phyloP scores from a whole-genome alignment of 1,139 yeast genomes.

The Spathaspora sp. region DNA sequence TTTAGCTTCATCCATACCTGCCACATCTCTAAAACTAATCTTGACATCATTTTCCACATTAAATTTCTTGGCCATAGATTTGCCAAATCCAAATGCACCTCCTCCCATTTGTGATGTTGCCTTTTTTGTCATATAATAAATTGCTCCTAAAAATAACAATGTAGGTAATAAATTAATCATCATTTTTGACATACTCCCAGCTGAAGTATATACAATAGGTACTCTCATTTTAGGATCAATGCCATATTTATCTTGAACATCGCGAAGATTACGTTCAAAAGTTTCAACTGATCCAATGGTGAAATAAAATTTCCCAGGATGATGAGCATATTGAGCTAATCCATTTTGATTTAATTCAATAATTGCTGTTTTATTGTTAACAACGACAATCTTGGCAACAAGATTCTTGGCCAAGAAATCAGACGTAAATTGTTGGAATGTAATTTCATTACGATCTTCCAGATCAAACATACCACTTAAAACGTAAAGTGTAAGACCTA shows the following conservation, averaged over 20 bases:
- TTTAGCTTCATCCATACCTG: slow-evolving; percentile 97
- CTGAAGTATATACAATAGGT: slow-evolving; percentile 79
- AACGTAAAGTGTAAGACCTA: slow-evolving; percentile 27
- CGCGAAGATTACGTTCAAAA: slow-evolving; percentile 83
- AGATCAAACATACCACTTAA: slow-evolving; percentile 14
- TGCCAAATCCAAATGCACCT: slow-evolving; percentile 75
- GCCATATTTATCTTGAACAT: slow-evolving; percentile 67
- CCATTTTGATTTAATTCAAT: slow-evolving; percentile 43
- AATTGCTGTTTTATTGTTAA: slow-evolving; percentile 39
- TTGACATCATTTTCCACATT: slow-evolving; percentile 91
- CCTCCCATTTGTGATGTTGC: slow-evolving; percentile 50
- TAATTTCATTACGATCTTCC: slow-evolving; percentile 31
- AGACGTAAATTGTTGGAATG: slow-evolving; percentile 47
- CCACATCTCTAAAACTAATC: slow-evolving; percentile 88
- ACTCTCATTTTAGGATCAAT: slow-evolving; percentile 66
- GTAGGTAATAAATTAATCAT: slow-evolving; percentile 81
- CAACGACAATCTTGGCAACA: slow-evolving; percentile 37
- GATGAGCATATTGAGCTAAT: slow-evolving; percentile 24
- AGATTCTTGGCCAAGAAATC: slow-evolving; percentile 40
- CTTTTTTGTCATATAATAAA: slow-evolving; percentile 68
- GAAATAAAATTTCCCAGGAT: slow-evolving; percentile 41
- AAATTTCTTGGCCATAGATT: slow-evolving; percentile 85
- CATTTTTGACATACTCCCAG: slow-evolving; percentile 62
- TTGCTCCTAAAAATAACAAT: slow-evolving; percentile 76
- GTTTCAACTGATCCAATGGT: slow-evolving; percentile 89